Evolutionary conservation across 2,329 filamentous ascomycete species (phyloP).

Genomic region (Beauveria medogensis): DNA sequence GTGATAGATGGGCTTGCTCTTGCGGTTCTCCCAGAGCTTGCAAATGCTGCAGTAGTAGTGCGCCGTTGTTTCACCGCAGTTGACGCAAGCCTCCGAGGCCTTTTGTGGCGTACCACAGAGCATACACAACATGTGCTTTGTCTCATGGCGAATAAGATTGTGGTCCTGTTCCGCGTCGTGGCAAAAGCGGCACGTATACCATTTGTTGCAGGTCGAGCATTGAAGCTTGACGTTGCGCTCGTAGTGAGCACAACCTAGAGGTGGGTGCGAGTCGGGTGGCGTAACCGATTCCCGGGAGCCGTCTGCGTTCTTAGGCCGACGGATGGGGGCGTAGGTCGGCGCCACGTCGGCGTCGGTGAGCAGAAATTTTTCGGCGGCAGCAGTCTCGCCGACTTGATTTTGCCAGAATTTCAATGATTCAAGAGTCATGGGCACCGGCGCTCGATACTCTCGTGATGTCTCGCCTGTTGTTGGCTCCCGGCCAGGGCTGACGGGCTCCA

Average conservation of each 20-base stretch:
- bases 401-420: constrained; percentile 55
- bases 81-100: constrained; percentile 67
- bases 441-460: constrained; percentile 12
- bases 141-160: constrained; percentile 69
- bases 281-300: constrained; percentile 30
- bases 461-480: constrained; percentile 18
- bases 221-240: constrained; percentile 93
- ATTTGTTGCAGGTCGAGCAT: constrained; percentile 79
- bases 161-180: constrained; percentile 81
- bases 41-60: constrained; percentile 92
- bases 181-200: constrained; percentile 94
- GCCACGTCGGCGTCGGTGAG: constrained; percentile 53
- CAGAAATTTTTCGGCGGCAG: constrained; percentile 34
- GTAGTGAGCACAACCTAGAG: constrained; percentile 84
- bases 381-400: constrained; percentile 33
- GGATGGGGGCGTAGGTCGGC: constrained; percentile 58
- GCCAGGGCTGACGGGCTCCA: constrained; percentile 26
- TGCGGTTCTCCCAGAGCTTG: constrained; percentile 95
- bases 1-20: constrained; percentile 87
- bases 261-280: constrained; percentile 27
- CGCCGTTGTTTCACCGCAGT: constrained; percentile 69
- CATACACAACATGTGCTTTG: constrained; percentile 97
- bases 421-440: constrained; percentile 34
- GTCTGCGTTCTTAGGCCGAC: constrained; percentile 33
- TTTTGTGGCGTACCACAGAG: constrained; percentile 78